Evolutionary conservation across 768 basidiomycete species (phyloP).

Genomic region (Macrolepiota fuliginosa): DNA sequence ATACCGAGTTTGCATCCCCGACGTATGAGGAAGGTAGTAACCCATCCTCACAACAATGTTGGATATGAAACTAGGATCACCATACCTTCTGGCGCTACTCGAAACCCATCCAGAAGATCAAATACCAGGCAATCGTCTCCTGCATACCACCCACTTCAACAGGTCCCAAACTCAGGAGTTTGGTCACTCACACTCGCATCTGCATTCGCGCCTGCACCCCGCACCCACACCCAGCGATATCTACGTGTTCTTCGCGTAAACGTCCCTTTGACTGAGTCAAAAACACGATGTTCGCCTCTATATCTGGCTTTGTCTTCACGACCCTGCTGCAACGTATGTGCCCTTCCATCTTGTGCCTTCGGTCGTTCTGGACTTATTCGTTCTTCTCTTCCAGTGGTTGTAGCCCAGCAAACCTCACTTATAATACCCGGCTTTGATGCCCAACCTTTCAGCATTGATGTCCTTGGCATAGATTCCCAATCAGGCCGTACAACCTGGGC

Average conservation of each 20-base stretch:
- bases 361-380: background rate
- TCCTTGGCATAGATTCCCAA: slow-evolving; percentile 23
- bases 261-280: background rate
- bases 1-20: too few species aligned
- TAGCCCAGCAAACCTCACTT: slow-evolving; percentile 23
- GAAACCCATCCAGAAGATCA: background rate
- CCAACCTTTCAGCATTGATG: slow-evolving; percentile 27
- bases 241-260: background rate
- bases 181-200: background rate
- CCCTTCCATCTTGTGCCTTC: background rate
- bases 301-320: background rate
- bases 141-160: background rate
- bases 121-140: background rate
- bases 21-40: too few species aligned
- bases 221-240: background rate
- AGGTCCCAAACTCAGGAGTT: slow-evolving; percentile 9
- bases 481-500: slow-evolving; percentile 26
- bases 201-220: background rate
- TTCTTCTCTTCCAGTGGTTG: slow-evolving; percentile 12
- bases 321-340: slow-evolving; percentile 1
- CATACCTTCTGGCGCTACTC: background rate
- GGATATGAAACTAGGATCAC: background rate
- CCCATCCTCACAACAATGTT: background rate
- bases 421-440: slow-evolving; percentile 26
- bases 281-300: background rate